Percentiles rank a stretch among this genome's conserved stretches.
phyloP scores from a whole-genome alignment of 2,329 filamentous ascomycete genomes.

The Ophiostoma sp. region DNA sequence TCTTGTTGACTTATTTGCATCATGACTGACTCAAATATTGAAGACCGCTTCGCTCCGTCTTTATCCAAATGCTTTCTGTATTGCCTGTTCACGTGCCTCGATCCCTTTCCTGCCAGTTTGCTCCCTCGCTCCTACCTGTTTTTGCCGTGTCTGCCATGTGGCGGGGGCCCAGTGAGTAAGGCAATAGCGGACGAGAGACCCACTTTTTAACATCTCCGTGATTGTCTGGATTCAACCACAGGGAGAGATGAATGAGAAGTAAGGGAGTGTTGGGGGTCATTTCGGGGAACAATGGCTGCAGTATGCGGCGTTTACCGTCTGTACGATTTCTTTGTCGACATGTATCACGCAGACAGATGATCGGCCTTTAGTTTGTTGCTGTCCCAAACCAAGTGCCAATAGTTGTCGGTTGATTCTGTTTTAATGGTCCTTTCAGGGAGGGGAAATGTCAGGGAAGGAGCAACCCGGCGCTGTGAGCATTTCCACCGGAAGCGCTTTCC shows the following conservation, averaged over 20 bases:
- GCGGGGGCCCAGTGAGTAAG: neutral
- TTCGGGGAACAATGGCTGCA: neutral
- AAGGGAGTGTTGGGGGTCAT: neutral
- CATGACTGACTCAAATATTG: too few species aligned
- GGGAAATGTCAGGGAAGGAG: neutral
- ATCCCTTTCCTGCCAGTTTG: neutral
- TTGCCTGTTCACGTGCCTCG: conserved; percentile 4
- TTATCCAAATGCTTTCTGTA: neutral
- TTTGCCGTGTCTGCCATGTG: conserved; percentile 8
- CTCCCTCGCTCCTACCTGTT: neutral
- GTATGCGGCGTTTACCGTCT: neutral
- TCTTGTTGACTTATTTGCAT: too few species aligned
- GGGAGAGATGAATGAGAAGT: neutral
- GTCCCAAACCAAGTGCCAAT: neutral
- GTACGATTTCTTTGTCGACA: neutral
- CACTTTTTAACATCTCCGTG: neutral
- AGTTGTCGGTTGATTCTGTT: neutral
- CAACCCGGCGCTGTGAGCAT: neutral
- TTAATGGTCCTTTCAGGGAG: neutral
- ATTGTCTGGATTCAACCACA: neutral
- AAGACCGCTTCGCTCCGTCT: neutral
- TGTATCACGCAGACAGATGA: neutral
- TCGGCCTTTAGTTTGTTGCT: neutral
- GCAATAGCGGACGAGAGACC: neutral
- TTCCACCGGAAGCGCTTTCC: neutral